Conservation (phyloP, 225 moss, liverwort and hornwort genomes). For the Polytrichum formosum region DNA sequence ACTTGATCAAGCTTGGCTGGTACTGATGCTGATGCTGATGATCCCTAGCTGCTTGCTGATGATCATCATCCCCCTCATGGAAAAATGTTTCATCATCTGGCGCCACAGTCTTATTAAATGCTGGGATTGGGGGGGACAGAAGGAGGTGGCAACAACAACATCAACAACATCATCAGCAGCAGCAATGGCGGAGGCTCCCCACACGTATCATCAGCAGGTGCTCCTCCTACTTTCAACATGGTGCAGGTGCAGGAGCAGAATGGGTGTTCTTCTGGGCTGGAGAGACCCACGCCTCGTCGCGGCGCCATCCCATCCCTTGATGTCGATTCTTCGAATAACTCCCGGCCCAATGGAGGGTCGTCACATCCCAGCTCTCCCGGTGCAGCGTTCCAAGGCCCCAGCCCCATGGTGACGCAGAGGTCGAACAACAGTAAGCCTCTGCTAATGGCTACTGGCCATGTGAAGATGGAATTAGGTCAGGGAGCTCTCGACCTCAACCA, state of each 20-base stretch:
- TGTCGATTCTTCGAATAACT: conserved; percentile 10
- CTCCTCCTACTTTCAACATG: conserved; percentile 17
- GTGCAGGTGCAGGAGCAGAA: conserved; percentile 2
- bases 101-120: conserved; percentile 13
- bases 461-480: conserved; percentile 33
- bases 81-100: not conserved
- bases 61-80: conserved; percentile 8
- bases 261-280: conserved; percentile 28
- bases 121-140: conserved; percentile 30
- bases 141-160: conserved; percentile 35
- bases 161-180: conserved; percentile 12
- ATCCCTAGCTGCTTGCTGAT: too few species aligned
- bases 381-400: conserved; percentile 25
- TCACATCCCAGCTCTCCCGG: not conserved
- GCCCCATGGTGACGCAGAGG: not conserved
- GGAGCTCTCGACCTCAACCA: conserved; percentile 41
- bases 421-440: too few species aligned
- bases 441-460: not conserved
- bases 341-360: not conserved
- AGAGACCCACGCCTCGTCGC: conserved; percentile 67
- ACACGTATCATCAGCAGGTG: conserved; percentile 8
- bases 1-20: too few species aligned
- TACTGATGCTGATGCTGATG: too few species aligned
- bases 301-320: conserved; percentile 51
- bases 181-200: conserved; percentile 27